Percentiles rank a stretch among this genome's conserved stretches.
Conservation (phyloP, 202 grass and related monocot genomes). For the Setaria viridis region DNA sequence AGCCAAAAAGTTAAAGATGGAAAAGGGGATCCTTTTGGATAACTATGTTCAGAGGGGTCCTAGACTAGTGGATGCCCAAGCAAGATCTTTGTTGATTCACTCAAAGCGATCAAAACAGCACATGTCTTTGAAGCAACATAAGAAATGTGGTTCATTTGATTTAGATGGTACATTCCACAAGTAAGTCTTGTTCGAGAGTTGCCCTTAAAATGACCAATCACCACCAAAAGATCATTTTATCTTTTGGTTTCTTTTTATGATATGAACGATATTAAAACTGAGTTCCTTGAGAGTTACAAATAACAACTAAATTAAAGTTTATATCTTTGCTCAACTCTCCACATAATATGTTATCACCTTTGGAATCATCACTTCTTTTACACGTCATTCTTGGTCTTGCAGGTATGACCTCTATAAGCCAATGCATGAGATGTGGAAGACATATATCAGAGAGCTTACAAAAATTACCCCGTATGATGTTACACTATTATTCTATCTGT, state of each 20-base stretch:
- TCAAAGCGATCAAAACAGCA: slow-evolving; percentile 76
- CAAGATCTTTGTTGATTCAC: slow-evolving; percentile 67
- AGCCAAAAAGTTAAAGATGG: slow-evolving; percentile 77
- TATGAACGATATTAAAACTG: slow-evolving; percentile 19
- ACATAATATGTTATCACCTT: slow-evolving; percentile 8
- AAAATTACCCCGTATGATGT: slow-evolving; percentile 31
- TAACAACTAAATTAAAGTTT: slow-evolving; percentile 22
- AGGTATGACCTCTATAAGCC: slow-evolving; percentile 70
- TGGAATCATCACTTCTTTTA: slow-evolving; percentile 42
- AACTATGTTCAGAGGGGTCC: slow-evolving; percentile 71
- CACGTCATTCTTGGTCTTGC: slow-evolving; percentile 39
- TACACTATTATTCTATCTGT: not conserved
- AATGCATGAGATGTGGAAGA: slow-evolving; percentile 82
- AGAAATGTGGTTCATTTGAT: slow-evolving; percentile 79
- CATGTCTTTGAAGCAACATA: slow-evolving; percentile 92
- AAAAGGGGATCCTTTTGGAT: slow-evolving; percentile 80
- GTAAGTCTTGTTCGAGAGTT: slow-evolving; percentile 43
- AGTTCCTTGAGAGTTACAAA: not conserved
- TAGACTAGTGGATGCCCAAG: slow-evolving; percentile 62
- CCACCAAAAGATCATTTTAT: not conserved
- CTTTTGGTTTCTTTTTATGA: slow-evolving; percentile 13
- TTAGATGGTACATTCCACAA: slow-evolving; percentile 64
- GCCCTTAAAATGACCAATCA: not conserved
- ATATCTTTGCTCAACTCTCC: slow-evolving; percentile 33
- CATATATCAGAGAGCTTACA: slow-evolving; percentile 47